A percentile compares a stretch with the other conserved stretches of the same genome.
These are phyloP conservation scores for Bauhinia variegata DNA, from an alignment of 306 rosid genomes.

Conservation along the genomic window DNA sequence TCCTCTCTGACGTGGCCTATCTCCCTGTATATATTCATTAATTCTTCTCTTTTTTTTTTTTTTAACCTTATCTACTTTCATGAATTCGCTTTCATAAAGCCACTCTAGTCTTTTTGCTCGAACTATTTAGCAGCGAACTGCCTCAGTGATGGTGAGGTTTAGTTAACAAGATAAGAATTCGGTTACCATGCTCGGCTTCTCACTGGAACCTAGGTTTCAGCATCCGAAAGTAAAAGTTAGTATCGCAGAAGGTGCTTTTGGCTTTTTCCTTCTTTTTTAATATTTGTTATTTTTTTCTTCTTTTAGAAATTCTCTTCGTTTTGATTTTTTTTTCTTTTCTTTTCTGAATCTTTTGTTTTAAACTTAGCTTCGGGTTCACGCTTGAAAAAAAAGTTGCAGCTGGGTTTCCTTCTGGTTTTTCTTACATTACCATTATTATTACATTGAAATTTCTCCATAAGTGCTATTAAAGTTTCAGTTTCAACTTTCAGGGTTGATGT, in stretches of 20 bases:
- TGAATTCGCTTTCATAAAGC: constrained; percentile 18
- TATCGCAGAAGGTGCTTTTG: not conserved
- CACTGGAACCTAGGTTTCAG: no score
- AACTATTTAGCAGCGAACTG: constrained; percentile 1
- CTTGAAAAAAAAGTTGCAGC: constrained; percentile 42
- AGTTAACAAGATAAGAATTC: no score
- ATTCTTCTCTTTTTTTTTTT: not conserved
- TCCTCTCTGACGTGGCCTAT: constrained; percentile 44
- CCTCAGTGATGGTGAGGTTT: constrained; percentile 23
- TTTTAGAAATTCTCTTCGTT: no score
- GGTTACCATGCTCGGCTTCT: no score
- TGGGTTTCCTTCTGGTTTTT: constrained; percentile 27
- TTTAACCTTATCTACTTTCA: constrained; percentile 21
- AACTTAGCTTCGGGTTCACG: constrained; percentile 64
- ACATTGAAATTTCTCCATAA: not conserved
- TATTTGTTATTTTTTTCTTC: no score
- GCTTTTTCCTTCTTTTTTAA: constrained; percentile 45
- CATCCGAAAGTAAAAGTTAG: no score
- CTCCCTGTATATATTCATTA: not conserved
- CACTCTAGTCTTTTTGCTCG: no score
- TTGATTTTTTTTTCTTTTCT: not conserved
- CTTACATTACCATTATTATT: constrained; percentile 32
- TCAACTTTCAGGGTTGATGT: not conserved
- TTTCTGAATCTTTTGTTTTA: constrained; percentile 10
- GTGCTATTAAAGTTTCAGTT: not conserved